Percentiles rank a stretch among this genome's conserved stretches.
These are phyloP conservation scores for Tulasnella sp. DNA, from an alignment of 768 basidiomycete species.

Conservation along the genomic window DNA sequence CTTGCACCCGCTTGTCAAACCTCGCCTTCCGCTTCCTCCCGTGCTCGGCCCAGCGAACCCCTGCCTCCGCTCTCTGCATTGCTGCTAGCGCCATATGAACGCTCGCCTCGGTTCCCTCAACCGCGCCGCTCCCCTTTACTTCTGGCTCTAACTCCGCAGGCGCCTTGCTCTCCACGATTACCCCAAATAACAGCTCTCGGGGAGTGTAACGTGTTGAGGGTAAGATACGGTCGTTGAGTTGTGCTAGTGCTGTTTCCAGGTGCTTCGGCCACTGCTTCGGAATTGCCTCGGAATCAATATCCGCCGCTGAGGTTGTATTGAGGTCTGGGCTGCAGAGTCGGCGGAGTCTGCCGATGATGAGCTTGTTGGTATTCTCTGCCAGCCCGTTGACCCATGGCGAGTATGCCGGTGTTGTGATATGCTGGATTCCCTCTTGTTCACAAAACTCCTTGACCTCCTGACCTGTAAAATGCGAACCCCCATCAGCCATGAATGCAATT, in stretches of 20 bases:
- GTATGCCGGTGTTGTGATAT: conserved; percentile 43
- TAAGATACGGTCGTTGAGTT: conserved; percentile 39
- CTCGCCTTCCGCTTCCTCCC: conserved; percentile 40
- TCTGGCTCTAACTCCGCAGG: neutral
- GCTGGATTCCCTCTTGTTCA: conserved; percentile 36
- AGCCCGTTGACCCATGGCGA: conserved; percentile 51
- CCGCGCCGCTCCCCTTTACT: conserved; percentile 28
- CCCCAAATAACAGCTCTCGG: conserved; percentile 45
- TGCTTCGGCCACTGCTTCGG: conserved; percentile 45
- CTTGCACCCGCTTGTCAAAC: conserved; percentile 43
- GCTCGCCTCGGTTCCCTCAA: neutral
- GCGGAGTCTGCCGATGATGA: conserved; percentile 42
- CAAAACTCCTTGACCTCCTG: conserved; percentile 44
- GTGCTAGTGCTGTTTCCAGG: conserved; percentile 42
- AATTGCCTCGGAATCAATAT: conserved; percentile 38
- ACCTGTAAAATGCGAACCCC: conserved; percentile 48
- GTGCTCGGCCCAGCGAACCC: conserved; percentile 40
- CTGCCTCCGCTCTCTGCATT: conserved; percentile 45
- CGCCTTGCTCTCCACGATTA: neutral
- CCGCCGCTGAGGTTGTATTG: conserved; percentile 41
- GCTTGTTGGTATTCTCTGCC: conserved; percentile 45
- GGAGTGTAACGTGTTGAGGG: conserved; percentile 40
- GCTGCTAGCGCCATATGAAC: conserved; percentile 43
- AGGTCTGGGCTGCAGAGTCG: conserved; percentile 45
- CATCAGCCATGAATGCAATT: conserved; percentile 48